A percentile compares a stretch with the other conserved stretches of the same genome.
Evolutionary conservation across 768 basidiomycete genomes (phyloP).

Genomic region (Royoungia palumana): DNA sequence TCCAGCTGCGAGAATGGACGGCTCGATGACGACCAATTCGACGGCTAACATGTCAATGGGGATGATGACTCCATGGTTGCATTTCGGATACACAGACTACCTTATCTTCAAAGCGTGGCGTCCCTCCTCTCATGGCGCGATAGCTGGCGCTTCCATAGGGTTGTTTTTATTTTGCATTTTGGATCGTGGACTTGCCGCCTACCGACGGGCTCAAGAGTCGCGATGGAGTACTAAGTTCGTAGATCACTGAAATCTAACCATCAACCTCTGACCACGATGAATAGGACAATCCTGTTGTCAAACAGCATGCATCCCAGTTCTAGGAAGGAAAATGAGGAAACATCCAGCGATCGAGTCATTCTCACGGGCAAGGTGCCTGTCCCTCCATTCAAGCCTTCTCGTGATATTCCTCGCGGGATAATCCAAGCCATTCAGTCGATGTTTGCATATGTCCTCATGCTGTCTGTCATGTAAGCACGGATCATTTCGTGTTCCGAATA

Average conservation of each 20-base stretch:
- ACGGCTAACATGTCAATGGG: slow-evolving; percentile 15
- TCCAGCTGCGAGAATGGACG: background rate
- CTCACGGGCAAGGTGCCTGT: slow-evolving; percentile 28
- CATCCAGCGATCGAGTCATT: background rate
- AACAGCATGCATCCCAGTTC: background rate
- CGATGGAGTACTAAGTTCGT: slow-evolving; percentile 61
- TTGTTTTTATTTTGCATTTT: slow-evolving; percentile 64
- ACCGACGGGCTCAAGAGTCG: slow-evolving; percentile 48
- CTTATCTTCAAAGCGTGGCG: slow-evolving; percentile 67
- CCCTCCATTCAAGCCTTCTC: slow-evolving; percentile 60
- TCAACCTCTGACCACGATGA: background rate
- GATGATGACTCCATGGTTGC: slow-evolving; percentile 74
- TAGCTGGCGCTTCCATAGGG: slow-evolving; percentile 72
- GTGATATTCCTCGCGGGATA: slow-evolving; percentile 70
- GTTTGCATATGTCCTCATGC: slow-evolving; percentile 71
- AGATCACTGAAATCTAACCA: background rate
- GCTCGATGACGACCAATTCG: slow-evolving; percentile 5
- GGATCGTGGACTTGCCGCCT: slow-evolving; percentile 66
- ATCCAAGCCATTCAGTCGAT: slow-evolving; percentile 61
- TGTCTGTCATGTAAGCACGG: slow-evolving; percentile 67
- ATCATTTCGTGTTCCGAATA: background rate
- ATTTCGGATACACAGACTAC: slow-evolving; percentile 61
- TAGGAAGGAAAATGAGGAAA: slow-evolving; percentile 3
- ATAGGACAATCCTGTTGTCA: slow-evolving; percentile 12
- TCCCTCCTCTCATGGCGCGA: slow-evolving; percentile 65